Percentiles rank a stretch among this genome's conserved stretches.
These are phyloP conservation scores for Cystobasidium onofrii DNA, from an alignment of 768 basidiomycete species.

Conservation along the genomic window DNA sequence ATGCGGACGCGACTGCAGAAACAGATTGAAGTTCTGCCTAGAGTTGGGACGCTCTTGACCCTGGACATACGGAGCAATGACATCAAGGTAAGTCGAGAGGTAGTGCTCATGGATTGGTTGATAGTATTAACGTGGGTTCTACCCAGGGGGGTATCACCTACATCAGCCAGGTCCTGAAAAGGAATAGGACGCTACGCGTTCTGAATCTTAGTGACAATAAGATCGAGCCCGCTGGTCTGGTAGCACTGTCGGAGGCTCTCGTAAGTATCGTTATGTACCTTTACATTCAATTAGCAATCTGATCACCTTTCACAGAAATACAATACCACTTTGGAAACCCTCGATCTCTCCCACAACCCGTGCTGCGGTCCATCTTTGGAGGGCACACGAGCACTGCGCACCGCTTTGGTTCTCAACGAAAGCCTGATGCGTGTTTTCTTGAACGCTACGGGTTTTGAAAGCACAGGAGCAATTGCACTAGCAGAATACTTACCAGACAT, in stretches of 20 bases:
- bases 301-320: constrained; percentile 64
- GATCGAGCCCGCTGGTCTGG: constrained; percentile 71
- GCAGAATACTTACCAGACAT: constrained; percentile 95
- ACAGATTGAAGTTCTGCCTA: constrained; percentile 75
- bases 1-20: constrained; percentile 62
- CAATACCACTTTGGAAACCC: constrained; percentile 82
- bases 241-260: constrained; percentile 75
- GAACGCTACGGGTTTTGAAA: constrained; percentile 68
- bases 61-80: constrained; percentile 90
- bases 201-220: constrained; percentile 91
- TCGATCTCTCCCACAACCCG: constrained; percentile 86
- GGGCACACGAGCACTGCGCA: constrained; percentile 78
- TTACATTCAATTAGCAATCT: neutral
- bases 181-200: constrained; percentile 88
- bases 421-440: constrained; percentile 87
- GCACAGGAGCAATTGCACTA: constrained; percentile 80
- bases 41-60: constrained; percentile 75
- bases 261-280: constrained; percentile 49
- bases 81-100: constrained; percentile 51
- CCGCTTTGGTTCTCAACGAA: constrained; percentile 83
- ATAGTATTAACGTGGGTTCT: too few relatives aligned
- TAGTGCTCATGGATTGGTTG: too few relatives aligned
- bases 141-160: constrained; percentile 67
- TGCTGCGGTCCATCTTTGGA: constrained; percentile 82
- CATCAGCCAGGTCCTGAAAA: constrained; percentile 87